Percentiles rank a stretch among this genome's conserved stretches.
Conservation (phyloP, 176 grass and related monocot genomes). For the Rhynchospora tenuis region DNA sequence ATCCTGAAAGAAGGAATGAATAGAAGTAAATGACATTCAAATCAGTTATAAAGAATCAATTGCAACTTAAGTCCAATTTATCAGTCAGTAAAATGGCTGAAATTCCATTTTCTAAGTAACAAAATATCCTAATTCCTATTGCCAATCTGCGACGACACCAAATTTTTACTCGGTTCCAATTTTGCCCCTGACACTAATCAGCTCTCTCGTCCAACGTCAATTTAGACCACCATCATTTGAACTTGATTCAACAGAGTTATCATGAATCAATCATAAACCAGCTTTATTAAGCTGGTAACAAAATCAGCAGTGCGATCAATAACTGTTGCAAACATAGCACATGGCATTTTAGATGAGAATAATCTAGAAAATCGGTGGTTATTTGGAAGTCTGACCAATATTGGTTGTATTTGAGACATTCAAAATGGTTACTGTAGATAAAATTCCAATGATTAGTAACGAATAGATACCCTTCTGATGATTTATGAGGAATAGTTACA, state of each 20-base stretch:
- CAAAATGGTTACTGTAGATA: background rate
- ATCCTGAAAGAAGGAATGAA: constrained; percentile 44
- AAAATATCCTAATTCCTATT: background rate
- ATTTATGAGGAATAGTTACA: constrained; percentile 74
- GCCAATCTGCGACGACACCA: background rate
- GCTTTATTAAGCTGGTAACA: background rate
- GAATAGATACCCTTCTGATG: constrained; percentile 56
- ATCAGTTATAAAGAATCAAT: background rate
- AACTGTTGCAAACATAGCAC: no score
- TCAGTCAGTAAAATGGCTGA: background rate
- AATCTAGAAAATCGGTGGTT: background rate
- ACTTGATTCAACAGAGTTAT: background rate
- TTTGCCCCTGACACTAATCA: background rate
- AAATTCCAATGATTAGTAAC: constrained; percentile 15
- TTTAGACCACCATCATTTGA: background rate
- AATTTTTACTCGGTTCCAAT: background rate
- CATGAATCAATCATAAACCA: background rate
- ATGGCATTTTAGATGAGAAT: no score
- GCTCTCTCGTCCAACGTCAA: background rate
- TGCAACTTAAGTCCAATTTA: background rate
- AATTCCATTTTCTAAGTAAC: background rate
- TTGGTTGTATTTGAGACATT: background rate
- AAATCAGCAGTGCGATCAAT: background rate
- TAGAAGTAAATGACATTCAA: constrained; percentile 2
- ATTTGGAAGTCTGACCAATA: background rate